Conservation (phyloP, 2,329 filamentous ascomycete species). For the Aspergillus neotritici region DNA sequence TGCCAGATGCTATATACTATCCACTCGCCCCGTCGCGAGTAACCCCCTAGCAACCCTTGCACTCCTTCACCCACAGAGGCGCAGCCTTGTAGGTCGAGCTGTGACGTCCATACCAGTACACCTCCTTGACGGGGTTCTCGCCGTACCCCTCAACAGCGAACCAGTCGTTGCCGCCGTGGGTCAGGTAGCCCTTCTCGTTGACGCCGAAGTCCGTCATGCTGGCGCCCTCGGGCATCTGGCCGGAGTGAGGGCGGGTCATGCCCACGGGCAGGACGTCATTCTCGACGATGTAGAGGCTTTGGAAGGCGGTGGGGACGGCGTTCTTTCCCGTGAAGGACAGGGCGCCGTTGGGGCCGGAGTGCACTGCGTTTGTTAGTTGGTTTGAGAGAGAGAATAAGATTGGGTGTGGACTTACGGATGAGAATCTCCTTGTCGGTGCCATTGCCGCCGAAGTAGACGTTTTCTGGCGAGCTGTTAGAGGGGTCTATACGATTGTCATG, state of each 20-base stretch:
- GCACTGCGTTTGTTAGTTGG: conserved; percentile 14
- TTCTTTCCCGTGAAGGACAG: conserved; percentile 21
- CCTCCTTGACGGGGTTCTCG: conserved; percentile 14
- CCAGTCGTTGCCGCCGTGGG: conserved; percentile 20
- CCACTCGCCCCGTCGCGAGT: too few relatives aligned
- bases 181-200: conserved; percentile 23
- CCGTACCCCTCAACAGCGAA: conserved; percentile 24
- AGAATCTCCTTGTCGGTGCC: conserved; percentile 19
- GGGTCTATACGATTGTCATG: background rate
- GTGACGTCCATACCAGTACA: conserved; percentile 25
- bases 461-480: conserved; percentile 9
- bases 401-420: conserved; percentile 18
- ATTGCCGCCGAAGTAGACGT: conserved; percentile 18
- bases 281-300: conserved; percentile 25
- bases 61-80: conserved; percentile 15
- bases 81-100: conserved; percentile 15
- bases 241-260: conserved; percentile 26
- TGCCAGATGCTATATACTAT: too few relatives aligned
- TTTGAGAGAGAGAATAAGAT: background rate
- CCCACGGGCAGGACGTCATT: conserved; percentile 16
- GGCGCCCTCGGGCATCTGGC: conserved; percentile 18
- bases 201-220: conserved; percentile 20
- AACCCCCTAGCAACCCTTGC: background rate
- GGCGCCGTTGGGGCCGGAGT: conserved; percentile 13
- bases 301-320: conserved; percentile 22